A percentile compares a stretch with the other conserved stretches of the same genome.
Evolutionary conservation across 2,329 filamentous ascomycete species (phyloP).

Genomic region (Pseudocercospora crystallina): DNA sequence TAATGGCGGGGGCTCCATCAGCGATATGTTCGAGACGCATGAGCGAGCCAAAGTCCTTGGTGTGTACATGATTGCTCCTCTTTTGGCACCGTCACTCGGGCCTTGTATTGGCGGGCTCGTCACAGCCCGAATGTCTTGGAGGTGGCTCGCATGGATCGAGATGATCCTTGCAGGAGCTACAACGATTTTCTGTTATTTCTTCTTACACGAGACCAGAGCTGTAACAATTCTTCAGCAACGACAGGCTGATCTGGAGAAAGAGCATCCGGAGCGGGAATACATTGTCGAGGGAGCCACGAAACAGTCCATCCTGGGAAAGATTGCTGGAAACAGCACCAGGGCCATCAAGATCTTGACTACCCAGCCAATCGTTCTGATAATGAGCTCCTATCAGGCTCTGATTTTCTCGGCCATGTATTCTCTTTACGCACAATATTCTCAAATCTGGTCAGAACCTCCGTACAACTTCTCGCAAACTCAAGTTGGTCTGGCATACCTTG

Average conservation of each 20-base stretch:
- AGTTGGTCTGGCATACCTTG: constrained; percentile 45
- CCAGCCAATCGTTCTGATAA: constrained; percentile 47
- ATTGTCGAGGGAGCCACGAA: constrained; percentile 42
- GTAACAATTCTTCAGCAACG: constrained; percentile 38
- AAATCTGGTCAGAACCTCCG: constrained; percentile 20
- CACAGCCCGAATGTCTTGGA: constrained; percentile 45
- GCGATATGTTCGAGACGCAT: constrained; percentile 49
- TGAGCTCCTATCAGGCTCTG: constrained; percentile 47
- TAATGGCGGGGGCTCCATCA: constrained; percentile 52
- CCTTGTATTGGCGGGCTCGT: constrained; percentile 44
- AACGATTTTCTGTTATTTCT: constrained; percentile 42
- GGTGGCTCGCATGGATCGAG: constrained; percentile 49
- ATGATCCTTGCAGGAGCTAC: constrained; percentile 40
- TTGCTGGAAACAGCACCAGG: constrained; percentile 39
- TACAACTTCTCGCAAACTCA: constrained; percentile 46
- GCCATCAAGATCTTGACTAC: constrained; percentile 41
- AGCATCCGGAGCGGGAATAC: constrained; percentile 38
- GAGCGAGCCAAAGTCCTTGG: constrained; percentile 48
- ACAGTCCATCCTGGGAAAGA: constrained; percentile 36
- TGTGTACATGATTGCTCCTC: constrained; percentile 43
- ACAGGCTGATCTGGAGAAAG: constrained; percentile 35
- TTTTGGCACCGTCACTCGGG: constrained; percentile 41
- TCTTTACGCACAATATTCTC: constrained; percentile 39
- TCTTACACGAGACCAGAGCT: constrained; percentile 44
- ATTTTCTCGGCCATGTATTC: constrained; percentile 47